These are phyloP conservation scores for Trypanosomatidae sp. DNA, from an alignment of 208 protist genomes.

Conservation along the genomic window DNA sequence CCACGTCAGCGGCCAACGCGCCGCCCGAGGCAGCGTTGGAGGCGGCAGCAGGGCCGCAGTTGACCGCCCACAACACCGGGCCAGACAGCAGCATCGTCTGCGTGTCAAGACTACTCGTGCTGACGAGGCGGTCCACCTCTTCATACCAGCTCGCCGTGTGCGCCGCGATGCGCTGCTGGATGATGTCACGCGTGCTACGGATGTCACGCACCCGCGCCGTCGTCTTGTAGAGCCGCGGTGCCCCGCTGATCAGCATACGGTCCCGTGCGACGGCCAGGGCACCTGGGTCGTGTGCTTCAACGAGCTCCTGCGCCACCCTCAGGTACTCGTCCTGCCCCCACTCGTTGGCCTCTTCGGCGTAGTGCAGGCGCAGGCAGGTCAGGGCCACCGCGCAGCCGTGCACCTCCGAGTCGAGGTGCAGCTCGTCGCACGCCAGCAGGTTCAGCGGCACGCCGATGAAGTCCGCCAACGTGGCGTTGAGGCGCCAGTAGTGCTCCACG, in stretches of 20 bases:
- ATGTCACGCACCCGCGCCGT: conserved; percentile 51
- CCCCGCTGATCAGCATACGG: conserved; percentile 58
- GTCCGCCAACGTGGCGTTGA: conserved; percentile 66
- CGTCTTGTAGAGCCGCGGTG: conserved; percentile 30
- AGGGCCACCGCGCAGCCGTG: conserved; percentile 85
- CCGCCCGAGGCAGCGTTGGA: conserved; percentile 6
- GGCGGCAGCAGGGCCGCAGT: conserved; percentile 16
- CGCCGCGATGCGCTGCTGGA: conserved; percentile 50
- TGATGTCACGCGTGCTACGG: conserved; percentile 58
- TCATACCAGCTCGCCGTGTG: conserved; percentile 59
- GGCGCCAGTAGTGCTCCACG: conserved; percentile 74
- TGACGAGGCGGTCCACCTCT: conserved; percentile 36
- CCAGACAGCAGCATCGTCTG: conserved; percentile 41
- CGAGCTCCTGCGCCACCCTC: conserved; percentile 42
- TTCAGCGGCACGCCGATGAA: conserved; percentile 64
- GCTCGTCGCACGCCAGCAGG: conserved; percentile 38
- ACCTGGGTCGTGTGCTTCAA: conserved; percentile 41
- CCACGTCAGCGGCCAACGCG: conserved; percentile 5
- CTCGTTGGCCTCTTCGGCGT: conserved; percentile 65
- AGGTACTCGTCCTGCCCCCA: conserved; percentile 73
- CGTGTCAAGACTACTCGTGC: conserved; percentile 12
- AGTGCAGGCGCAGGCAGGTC: conserved; percentile 77
- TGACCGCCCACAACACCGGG: conserved; percentile 40
- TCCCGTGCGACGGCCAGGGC: conserved; percentile 54
- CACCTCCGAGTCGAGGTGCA: conserved; percentile 63